Base-by-base conservation (phyloP, 192 early-diverging fungal species). In the Nowakowskiella sp. region DNA sequence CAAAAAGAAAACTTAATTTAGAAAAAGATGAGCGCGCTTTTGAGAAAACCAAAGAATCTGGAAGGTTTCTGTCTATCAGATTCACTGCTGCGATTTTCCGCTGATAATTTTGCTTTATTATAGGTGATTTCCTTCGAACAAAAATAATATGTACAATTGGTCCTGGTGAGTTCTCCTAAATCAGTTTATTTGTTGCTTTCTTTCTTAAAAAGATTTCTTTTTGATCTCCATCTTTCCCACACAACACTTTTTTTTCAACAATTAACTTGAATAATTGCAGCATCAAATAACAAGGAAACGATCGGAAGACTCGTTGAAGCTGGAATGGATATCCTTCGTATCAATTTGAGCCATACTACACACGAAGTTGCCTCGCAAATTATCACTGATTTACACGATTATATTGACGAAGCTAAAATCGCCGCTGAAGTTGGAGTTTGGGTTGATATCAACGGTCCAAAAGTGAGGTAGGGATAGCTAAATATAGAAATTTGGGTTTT, bases 381-480 rank as follows among this genome's bases (percentile, higher is more conserved):
- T 49, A 76, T 81, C 42, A 36, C 29, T 13, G 57, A 72, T 45
- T 51, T 81, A 8, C 56, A 75, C 2, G 26, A 29, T 7, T 65
- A 64, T 49, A 55, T 71, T 44, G 46, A 56, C 9, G 68, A 69
- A 39, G 52, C 53, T 7, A 28, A 60, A 19, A 51, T 22, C 46
- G 61, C 62, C 8, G 68, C 68, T 3, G 58, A 78, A 31, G 73
- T 81, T 29, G 78, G 66, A 9, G 67, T 78, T 29, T 76, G 73
- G 78, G 31, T 81, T 32, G 78, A 81, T 50, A 68, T 76, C 54
- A 81, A 81, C 53, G 78, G 78, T 2, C 78, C 78, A 22, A 81
- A 81, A 68, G 67, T 81, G 30, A 47, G 75, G 70, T 75, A 51
- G 4, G 44, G 24, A 21, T 9, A 30, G 33, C n/a, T n/a, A n/a